phyloP scores from a whole-genome alignment of 2,329 filamentous ascomycete species.

The Colletotrichum acutatum region DNA sequence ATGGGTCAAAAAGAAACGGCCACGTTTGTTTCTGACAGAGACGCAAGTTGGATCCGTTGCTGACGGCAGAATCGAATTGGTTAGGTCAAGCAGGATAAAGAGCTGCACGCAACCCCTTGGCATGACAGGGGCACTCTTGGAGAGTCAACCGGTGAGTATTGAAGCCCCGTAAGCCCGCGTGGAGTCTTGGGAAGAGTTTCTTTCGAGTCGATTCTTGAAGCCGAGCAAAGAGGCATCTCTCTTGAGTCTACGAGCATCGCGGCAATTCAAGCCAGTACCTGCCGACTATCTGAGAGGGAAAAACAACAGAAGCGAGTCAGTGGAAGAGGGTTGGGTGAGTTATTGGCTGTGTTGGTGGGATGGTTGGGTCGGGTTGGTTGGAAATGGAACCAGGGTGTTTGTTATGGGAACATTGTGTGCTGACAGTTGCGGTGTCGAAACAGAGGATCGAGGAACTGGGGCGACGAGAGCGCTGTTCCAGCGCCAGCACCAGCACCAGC shows the following conservation, averaged over 20 bases:
- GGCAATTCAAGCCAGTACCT: neutral
- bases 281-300: neutral
- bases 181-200: neutral
- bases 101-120: constrained; percentile 39
- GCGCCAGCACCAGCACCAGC: constrained; percentile 33
- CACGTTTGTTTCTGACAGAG: neutral
- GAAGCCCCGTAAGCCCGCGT: neutral
- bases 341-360: neutral
- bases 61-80: constrained; percentile 37
- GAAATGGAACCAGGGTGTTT: constrained; percentile 3
- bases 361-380: neutral
- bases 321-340: neutral
- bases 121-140: constrained; percentile 43
- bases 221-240: neutral
- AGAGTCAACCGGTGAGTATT: constrained; percentile 36
- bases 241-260: too few relatives aligned
- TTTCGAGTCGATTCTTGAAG: neutral
- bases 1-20: constrained; percentile 5
- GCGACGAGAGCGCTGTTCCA: constrained; percentile 32
- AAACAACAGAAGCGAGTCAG: neutral
- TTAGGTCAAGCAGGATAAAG: constrained; percentile 38
- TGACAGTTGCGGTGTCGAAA: constrained; percentile 22
- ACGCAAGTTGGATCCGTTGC: constrained; percentile 32
- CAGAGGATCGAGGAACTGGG: constrained; percentile 35
- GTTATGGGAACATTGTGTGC: constrained; percentile 8